Percentiles rank a stretch among this genome's conserved stretches.
Evolutionary conservation across 164 flowering plant genomes (phyloP).

Genomic region (Vitis rotundifolia): DNA sequence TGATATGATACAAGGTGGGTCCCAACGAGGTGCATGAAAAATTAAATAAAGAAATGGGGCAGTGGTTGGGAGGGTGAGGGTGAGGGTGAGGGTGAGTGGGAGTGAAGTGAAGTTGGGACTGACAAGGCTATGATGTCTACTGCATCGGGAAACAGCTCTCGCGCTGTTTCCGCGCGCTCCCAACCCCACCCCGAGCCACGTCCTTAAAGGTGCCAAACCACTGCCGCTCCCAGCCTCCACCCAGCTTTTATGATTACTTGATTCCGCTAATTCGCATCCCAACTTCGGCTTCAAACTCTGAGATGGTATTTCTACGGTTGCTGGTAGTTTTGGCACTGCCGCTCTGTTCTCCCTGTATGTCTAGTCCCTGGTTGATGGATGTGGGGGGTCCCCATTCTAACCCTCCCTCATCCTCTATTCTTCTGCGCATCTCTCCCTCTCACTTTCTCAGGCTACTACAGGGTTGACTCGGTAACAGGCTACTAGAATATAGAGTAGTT

Average conservation of each 20-base stretch:
- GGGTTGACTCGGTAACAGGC: no score
- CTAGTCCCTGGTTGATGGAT: constrained; percentile 4
- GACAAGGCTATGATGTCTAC: constrained; percentile 2
- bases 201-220: not conserved
- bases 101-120: not conserved
- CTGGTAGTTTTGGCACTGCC: not conserved
- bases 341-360: constrained; percentile 9
- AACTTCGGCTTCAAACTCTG: no score
- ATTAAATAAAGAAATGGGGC: not conserved
- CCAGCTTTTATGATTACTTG: not conserved
- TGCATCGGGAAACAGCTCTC: constrained; percentile 64
- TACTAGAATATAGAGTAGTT: no score
- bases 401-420: not conserved
- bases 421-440: not conserved
- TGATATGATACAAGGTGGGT: constrained; percentile 22
- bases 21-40: not conserved
- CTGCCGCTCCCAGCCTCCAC: constrained; percentile 1
- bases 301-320: not conserved
- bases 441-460: not conserved
- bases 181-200: constrained; percentile 3
- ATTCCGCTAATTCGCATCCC: no score
- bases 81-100: not conserved
- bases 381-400: not conserved
- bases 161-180: constrained; percentile 68
- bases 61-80: constrained; percentile 1